phyloP scores from a whole-genome alignment of 306 rosid species.

The Cicer pinnatifidum region DNA sequence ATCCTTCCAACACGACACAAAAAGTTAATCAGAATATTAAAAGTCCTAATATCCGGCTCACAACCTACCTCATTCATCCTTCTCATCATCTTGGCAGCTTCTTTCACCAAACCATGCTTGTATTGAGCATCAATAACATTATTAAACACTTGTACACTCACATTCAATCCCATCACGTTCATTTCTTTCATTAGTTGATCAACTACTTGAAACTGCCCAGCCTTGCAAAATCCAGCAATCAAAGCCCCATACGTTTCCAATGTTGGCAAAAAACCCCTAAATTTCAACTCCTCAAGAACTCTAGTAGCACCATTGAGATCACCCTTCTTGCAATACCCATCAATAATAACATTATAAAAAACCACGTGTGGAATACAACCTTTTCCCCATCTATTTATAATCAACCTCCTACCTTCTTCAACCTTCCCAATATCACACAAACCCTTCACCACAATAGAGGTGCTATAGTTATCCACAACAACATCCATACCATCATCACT shows the following conservation, averaged over 20 bases:
- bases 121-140: constrained; percentile 64
- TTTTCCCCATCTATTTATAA: constrained; percentile 70
- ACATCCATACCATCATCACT: constrained; percentile 34
- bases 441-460: constrained; percentile 68
- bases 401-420: constrained; percentile 67
- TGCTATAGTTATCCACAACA: constrained; percentile 68
- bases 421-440: constrained; percentile 67
- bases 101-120: constrained; percentile 53
- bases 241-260: constrained; percentile 69
- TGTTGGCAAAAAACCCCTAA: constrained; percentile 68
- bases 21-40: constrained; percentile 63
- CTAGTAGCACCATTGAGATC: constrained; percentile 54
- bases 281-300: constrained; percentile 66
- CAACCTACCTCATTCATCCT: constrained; percentile 68
- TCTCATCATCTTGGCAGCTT: constrained; percentile 53
- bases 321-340: constrained; percentile 76
- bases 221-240: constrained; percentile 71
- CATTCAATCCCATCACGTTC: constrained; percentile 61
- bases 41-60: constrained; percentile 73
- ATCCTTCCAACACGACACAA: constrained; percentile 62
- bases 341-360: constrained; percentile 71
- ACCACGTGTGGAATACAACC: constrained; percentile 75
- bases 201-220: constrained; percentile 59
- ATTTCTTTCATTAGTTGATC: constrained; percentile 69
- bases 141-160: constrained; percentile 63